Base-by-base conservation (phyloP, 176 grass and related monocot genomes). In the Bothriochloa decipiens region DNA sequence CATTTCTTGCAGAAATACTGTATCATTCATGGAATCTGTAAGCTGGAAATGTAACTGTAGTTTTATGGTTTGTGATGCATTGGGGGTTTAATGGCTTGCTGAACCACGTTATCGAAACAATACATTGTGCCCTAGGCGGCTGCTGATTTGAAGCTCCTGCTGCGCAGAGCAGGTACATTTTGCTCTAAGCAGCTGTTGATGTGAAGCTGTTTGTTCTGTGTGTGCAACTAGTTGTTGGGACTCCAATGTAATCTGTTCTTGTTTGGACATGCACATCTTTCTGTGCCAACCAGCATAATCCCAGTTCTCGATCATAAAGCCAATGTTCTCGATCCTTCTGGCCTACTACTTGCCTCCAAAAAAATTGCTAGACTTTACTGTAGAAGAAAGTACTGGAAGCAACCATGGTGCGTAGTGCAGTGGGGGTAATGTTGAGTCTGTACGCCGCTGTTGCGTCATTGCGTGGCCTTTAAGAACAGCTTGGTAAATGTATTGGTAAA, bases 11-110 rank as follows among this genome's bases (percentile, higher is more conserved):
- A 10, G 50, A 84, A 72, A 40, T 72, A 57, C 11, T 11, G 53
- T 23, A 43, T 45, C 72, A 65, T 86, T 82, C 66, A 15, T 47
- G 81, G 23, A 32, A 65, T 58, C 0, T 82, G 65, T 82, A 78
- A 78, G 32, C 83, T 71, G 82, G 68, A 81, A 63, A 82, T 86
- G 66, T 77, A 62, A 41, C 18, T 42, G 7, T 33, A 72, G 58
- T 47, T 47, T 62, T 43, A 3, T 82, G 65, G 55, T 50, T n/a
- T 27, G 27, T 22, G 60, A 33, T 65, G 22, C 58, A 68, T 20
- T 72, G 43, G 33, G 7, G 7, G 18, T 85, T 89, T 41, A 12
- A 43, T 75, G 20, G 32, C 49, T 39, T 43, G 20, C 37, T 45
- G 1, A 35, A 37, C 20, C 25, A 35, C 39, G 43, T 17, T 47